A percentile compares a stretch with the other conserved stretches of the same genome.
phyloP scores from a whole-genome alignment of 1,139 yeast genomes.

The Candida sp. region DNA sequence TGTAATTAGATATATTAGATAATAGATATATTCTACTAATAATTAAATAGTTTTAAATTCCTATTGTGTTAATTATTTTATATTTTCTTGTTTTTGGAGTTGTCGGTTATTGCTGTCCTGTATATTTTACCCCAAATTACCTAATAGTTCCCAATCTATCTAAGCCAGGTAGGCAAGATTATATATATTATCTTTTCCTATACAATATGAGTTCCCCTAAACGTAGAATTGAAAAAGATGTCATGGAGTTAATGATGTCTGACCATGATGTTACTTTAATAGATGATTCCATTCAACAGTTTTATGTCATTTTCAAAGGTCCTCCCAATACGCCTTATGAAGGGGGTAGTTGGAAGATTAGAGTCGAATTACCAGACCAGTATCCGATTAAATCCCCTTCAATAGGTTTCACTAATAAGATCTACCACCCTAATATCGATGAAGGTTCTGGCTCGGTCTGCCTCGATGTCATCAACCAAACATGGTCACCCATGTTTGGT shows the following conservation, averaged over 20 bases:
- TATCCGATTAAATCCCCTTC: constrained; percentile 97
- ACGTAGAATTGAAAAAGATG: constrained; percentile 94
- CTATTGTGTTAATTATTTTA: too few relatives aligned
- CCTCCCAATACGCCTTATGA: constrained; percentile 89
- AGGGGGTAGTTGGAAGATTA: constrained; percentile 87
- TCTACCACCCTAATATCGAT: constrained; percentile 92
- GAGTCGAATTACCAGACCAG: constrained; percentile 93
- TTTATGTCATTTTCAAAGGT: constrained; percentile 81
- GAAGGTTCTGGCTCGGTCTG: constrained; percentile 92
- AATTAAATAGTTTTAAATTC: too few relatives aligned
- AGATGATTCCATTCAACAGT: constrained; percentile 89
- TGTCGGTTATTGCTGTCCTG: background rate
- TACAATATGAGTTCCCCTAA: constrained; percentile 60
- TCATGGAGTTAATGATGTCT: constrained; percentile 96
- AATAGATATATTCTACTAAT: too few relatives aligned
- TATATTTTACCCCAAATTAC: constrained; percentile 61
- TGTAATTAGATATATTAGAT: too few relatives aligned
- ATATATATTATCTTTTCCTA: background rate
- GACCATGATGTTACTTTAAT: constrained; percentile 86
- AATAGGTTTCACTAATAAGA: constrained; percentile 88
- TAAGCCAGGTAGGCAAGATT: too few relatives aligned
- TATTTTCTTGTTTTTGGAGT: too few relatives aligned
- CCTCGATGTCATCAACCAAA: constrained; percentile 93
- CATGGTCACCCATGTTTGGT: constrained; percentile 99
- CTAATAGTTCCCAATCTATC: too few relatives aligned